Conservation (phyloP, 805 yeast species). For the Komagataella kurtzmanii region DNA sequence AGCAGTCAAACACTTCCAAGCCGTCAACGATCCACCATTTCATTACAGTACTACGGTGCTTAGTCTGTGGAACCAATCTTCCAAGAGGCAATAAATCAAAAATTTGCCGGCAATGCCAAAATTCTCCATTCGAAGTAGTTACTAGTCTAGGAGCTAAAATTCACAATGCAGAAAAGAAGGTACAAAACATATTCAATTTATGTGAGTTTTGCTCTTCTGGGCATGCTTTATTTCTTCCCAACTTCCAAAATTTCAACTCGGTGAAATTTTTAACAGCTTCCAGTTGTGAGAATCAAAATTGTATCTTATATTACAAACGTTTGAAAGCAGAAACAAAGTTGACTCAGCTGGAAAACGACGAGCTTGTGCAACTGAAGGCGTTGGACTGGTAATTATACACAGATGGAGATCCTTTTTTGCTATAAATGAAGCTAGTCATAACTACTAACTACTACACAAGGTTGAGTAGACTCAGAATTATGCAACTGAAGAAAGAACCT, state of each 20-base stretch:
- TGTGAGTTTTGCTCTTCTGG: conserved; percentile 23
- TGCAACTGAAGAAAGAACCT: neutral
- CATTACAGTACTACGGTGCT: conserved; percentile 3
- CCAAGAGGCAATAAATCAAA: conserved; percentile 2
- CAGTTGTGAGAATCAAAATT: conserved; percentile 48
- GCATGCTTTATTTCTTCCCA: neutral
- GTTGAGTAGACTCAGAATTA: too few relatives aligned
- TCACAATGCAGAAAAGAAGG: conserved; percentile 13
- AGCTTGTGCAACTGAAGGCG: conserved; percentile 6
- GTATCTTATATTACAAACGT: conserved; percentile 46
- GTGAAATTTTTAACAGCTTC: conserved; percentile 16
- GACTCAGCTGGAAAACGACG: conserved; percentile 1
- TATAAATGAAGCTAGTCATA: neutral
- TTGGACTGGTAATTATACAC: conserved; percentile 1
- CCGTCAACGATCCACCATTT: conserved; percentile 5
- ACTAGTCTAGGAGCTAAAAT: conserved; percentile 16
- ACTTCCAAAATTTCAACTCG: conserved; percentile 6
- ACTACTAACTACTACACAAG: too few relatives aligned
- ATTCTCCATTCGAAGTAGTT: conserved; percentile 22
- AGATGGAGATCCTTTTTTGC: neutral
- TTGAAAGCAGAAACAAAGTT: conserved; percentile 24
- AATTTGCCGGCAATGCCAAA: conserved; percentile 21
- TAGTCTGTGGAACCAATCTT: neutral
- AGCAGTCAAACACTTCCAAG: neutral
- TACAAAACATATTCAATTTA: conserved; percentile 15